Conservation (phyloP, 768 basidiomycete genomes). For the Mycena rosella region DNA sequence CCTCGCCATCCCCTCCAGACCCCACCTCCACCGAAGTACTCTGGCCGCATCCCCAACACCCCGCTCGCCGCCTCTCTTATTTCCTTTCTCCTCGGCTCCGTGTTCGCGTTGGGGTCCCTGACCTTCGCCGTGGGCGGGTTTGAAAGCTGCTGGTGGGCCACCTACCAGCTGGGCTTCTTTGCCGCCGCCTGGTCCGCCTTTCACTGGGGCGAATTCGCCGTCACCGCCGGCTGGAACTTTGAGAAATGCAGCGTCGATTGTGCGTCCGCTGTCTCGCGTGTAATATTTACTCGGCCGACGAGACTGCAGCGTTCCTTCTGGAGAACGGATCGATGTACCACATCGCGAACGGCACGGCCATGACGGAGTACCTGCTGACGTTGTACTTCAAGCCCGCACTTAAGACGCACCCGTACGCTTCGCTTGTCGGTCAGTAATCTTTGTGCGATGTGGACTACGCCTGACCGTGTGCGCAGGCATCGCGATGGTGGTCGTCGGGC, state of each 20-base stretch:
- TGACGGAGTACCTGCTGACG: slow-evolving; percentile 84
- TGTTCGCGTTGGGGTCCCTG: slow-evolving; percentile 70
- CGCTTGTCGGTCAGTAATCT: slow-evolving; percentile 61
- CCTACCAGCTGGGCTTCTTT: slow-evolving; percentile 87
- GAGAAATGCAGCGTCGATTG: slow-evolving; percentile 95
- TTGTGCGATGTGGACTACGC: background rate
- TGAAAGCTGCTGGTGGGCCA: slow-evolving; percentile 66
- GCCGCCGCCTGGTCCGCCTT: slow-evolving; percentile 87
- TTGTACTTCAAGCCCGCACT: slow-evolving; percentile 74
- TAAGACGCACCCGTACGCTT: slow-evolving; percentile 72
- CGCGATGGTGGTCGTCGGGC: slow-evolving; percentile 73
- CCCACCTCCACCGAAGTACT: slow-evolving; percentile 44
- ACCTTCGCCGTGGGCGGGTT: slow-evolving; percentile 65
- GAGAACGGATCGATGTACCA: slow-evolving; percentile 93
- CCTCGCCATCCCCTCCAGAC: slow-evolving; percentile 45
- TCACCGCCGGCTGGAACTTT: slow-evolving; percentile 95
- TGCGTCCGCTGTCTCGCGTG: slow-evolving; percentile 56
- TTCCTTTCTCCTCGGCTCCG: slow-evolving; percentile 86
- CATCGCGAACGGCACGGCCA: slow-evolving; percentile 81
- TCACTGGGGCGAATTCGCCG: slow-evolving; percentile 95
- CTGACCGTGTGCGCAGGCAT: slow-evolving; percentile 62
- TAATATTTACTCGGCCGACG: slow-evolving; percentile 5
- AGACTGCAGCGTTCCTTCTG: slow-evolving; percentile 83
- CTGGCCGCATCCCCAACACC: slow-evolving; percentile 87
- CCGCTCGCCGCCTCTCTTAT: slow-evolving; percentile 82